These are phyloP conservation scores for Bryoerythrophyllum caledonicum DNA, from an alignment of 225 moss, liverwort and hornwort species.

Conservation along the genomic window DNA sequence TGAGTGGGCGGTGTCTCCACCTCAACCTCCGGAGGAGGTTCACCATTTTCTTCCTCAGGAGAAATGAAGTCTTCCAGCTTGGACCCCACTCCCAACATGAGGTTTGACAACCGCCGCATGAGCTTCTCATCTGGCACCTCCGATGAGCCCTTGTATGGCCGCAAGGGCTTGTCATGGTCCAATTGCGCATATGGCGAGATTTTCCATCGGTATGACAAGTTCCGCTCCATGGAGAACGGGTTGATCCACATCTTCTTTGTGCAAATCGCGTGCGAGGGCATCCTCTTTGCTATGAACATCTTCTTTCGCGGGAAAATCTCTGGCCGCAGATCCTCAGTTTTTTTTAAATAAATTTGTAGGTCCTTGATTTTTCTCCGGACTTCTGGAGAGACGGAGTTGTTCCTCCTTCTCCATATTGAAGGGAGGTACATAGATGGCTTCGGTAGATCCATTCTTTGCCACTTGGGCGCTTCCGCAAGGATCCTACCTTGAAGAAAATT, in stretches of 20 bases:
- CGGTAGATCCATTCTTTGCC: constrained; percentile 19
- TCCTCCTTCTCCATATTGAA: constrained; percentile 28
- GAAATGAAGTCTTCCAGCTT: constrained; percentile 3
- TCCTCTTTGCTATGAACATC: constrained; percentile 22
- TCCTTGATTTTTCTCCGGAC: constrained; percentile 37
- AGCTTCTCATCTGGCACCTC: constrained; percentile 44
- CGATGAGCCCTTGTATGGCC: not conserved
- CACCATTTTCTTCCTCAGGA: too few relatives aligned
- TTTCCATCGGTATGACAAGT: constrained; percentile 43
- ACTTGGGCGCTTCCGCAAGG: constrained; percentile 4
- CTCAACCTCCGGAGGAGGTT: not conserved
- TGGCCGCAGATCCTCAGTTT: constrained; percentile 16
- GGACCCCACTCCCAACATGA: constrained; percentile 16
- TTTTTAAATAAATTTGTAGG: constrained; percentile 26
- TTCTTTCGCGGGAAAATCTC: constrained; percentile 34
- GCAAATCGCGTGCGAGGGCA: not conserved
- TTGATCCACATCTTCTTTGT: constrained; percentile 36
- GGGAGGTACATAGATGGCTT: constrained; percentile 37
- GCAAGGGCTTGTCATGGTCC: constrained; percentile 31
- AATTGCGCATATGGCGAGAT: constrained; percentile 44
- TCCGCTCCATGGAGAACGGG: constrained; percentile 46
- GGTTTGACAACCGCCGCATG: constrained; percentile 30
- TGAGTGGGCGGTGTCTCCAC: too few relatives aligned
- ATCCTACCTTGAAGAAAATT: constrained; percentile 38
- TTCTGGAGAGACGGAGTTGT: constrained; percentile 37